phyloP scores from a whole-genome alignment of 164 flowering plant genomes.

The Dillenia turbinata region DNA sequence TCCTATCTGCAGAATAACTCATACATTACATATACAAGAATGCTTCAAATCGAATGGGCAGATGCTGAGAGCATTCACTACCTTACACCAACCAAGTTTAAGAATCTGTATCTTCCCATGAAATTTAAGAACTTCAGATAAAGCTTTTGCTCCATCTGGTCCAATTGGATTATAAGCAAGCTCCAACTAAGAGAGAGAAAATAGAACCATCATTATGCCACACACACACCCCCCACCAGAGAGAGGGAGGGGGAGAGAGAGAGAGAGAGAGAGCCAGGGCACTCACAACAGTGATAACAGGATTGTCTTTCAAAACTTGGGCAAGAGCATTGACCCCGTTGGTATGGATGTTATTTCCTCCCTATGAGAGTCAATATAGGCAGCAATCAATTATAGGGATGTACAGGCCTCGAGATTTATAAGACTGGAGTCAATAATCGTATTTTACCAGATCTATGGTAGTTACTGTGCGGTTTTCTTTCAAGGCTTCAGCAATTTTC shows the following conservation, averaged over 20 bases:
- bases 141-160: slow-evolving; percentile 81
- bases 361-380: slow-evolving; percentile 37
- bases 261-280: not conserved
- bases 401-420: no score
- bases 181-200: slow-evolving; percentile 56
- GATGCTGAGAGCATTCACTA: slow-evolving; percentile 16
- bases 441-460: slow-evolving; percentile 70
- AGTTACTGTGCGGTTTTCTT: slow-evolving; percentile 66
- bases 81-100: slow-evolving; percentile 99
- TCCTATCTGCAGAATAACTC: slow-evolving; percentile 61
- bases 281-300: slow-evolving; percentile 63
- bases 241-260: not conserved
- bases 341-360: slow-evolving; percentile 91
- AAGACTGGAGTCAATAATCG: not conserved
- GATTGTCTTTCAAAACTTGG: slow-evolving; percentile 71
- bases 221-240: no score
- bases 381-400: not conserved
- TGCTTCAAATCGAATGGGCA: not conserved
- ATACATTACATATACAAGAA: not conserved
- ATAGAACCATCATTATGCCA: no score
- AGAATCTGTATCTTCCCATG: slow-evolving; percentile 82
- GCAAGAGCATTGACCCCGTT: slow-evolving; percentile 62
- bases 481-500: slow-evolving; percentile 78
- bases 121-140: slow-evolving; percentile 85
- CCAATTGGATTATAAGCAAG: slow-evolving; percentile 94